Conservation (phyloP, 768 basidiomycete species). For the Kwoniella heveanensis region DNA sequence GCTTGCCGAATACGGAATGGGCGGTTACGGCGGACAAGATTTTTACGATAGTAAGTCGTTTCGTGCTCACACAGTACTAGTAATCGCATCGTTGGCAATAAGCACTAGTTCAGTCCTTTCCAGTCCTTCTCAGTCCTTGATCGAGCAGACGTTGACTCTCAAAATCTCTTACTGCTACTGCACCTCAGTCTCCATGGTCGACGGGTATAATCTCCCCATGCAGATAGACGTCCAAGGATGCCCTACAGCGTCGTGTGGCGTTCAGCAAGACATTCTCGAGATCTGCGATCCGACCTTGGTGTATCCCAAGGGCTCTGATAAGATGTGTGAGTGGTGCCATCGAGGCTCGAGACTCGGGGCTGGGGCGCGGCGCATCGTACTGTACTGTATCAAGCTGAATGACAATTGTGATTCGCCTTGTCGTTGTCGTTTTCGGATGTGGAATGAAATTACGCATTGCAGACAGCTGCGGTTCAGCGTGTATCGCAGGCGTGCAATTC, state of each 20-base stretch:
- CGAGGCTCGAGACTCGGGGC: too few species aligned
- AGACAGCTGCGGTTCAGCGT: conserved; percentile 33
- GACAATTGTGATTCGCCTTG: too few species aligned
- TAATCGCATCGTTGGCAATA: too few species aligned
- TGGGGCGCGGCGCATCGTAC: too few species aligned
- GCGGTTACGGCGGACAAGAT: conserved; percentile 7
- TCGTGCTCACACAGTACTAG: too few species aligned
- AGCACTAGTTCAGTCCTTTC: too few species aligned
- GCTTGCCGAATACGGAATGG: conserved; percentile 27
- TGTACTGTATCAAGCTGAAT: too few species aligned
- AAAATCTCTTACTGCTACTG: background rate
- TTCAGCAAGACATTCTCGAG: conserved; percentile 25
- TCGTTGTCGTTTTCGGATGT: too few species aligned
- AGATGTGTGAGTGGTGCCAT: conserved; percentile 36
- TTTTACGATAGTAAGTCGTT: conserved; percentile 26
- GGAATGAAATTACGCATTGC: background rate
- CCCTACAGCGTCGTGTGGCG: conserved; percentile 26
- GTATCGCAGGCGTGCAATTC: conserved; percentile 17
- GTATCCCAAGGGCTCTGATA: conserved; percentile 25
- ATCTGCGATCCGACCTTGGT: conserved; percentile 36
- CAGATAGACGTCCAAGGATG: conserved; percentile 24
- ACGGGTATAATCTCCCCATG: conserved; percentile 42
- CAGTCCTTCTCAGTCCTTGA: too few species aligned
- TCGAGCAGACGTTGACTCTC: conserved; percentile 1
- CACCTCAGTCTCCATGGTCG: conserved; percentile 38